Evolutionary conservation across 345 rosid species (phyloP).

Genomic region (Sonneratia caseolaris): DNA sequence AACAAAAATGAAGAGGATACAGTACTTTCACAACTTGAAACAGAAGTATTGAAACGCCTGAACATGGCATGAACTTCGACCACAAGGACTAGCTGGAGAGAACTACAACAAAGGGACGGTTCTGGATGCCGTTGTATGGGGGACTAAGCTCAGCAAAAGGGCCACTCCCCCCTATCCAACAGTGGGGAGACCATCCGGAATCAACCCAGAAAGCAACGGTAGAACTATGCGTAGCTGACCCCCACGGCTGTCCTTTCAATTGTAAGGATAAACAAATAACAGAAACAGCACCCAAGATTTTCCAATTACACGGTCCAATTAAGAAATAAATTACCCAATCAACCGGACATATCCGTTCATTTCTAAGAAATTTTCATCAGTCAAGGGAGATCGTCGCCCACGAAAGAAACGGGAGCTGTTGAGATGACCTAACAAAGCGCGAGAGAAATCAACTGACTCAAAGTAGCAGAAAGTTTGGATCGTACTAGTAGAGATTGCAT

Average conservation of each 20-base stretch:
- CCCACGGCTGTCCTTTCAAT: neutral
- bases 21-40: neutral
- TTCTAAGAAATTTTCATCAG: neutral
- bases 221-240: no score
- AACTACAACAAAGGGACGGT: neutral
- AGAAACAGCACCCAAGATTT: neutral
- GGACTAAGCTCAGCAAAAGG: no score
- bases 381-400: neutral
- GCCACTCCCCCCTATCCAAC: no score
- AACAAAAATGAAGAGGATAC: neutral
- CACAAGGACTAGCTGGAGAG: no score
- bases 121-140: no score
- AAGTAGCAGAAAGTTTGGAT: slow-evolving; percentile 8
- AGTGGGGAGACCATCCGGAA: no score
- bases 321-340: neutral
- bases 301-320: neutral
- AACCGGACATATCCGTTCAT: neutral
- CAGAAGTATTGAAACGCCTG: neutral
- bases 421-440: no score
- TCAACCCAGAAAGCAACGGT: no score
- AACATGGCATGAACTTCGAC: neutral
- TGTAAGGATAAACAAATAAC: neutral
- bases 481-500: slow-evolving; percentile 97
- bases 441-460: neutral
- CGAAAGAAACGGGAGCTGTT: no score